phyloP scores from a whole-genome alignment of 306 rosid genomes.

The Medicago ruthenica region DNA sequence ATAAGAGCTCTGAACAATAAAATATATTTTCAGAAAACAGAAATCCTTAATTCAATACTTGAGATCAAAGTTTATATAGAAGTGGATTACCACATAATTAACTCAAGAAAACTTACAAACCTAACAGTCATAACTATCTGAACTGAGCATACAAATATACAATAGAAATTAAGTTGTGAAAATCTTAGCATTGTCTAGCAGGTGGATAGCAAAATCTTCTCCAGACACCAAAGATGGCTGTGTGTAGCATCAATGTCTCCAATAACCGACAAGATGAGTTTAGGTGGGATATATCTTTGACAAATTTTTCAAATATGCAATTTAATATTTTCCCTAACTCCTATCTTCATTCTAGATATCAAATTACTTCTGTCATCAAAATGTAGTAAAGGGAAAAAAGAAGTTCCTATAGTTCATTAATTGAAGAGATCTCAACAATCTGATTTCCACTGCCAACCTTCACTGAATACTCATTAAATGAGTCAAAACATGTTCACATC shows the following conservation, averaged over 20 bases:
- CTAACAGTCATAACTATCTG: constrained; percentile 8
- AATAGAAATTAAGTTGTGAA: neutral
- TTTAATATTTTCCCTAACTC: constrained; percentile 1
- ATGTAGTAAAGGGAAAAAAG: constrained; percentile 4
- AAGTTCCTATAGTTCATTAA: constrained; percentile 1
- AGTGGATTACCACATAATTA: neutral
- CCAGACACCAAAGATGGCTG: no score
- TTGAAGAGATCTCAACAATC: neutral
- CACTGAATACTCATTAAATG: neutral
- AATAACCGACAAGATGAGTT: neutral
- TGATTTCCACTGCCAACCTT: constrained; percentile 28
- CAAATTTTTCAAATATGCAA: neutral
- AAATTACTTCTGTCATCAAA: constrained; percentile 6
- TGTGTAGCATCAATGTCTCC: neutral
- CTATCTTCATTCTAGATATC: neutral
- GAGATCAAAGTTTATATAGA: neutral
- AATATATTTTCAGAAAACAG: neutral
- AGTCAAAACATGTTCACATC: constrained; percentile 14
- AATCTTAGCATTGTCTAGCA: no score
- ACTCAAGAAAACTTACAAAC: constrained; percentile 1
- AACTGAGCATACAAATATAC: neutral
- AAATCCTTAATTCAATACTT: neutral
- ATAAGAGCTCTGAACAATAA: neutral
- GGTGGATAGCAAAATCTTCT: no score
- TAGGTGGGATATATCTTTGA: neutral